phyloP scores from a whole-genome alignment of 306 rosid species.

The Quercus suber region DNA sequence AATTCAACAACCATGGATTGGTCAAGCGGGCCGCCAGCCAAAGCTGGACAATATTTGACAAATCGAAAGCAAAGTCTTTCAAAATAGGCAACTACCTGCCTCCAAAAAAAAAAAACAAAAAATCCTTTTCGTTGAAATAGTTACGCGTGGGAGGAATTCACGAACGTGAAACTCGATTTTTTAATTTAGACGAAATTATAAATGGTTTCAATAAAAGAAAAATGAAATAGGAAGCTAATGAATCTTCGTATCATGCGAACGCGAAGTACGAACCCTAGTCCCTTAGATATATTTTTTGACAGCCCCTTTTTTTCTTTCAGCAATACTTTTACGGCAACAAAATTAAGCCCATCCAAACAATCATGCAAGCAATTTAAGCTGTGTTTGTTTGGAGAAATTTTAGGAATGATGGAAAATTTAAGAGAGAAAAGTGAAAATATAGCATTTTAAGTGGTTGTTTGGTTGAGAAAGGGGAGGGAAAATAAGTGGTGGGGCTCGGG shows the following conservation, averaged over 20 bases:
- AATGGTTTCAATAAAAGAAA: background rate
- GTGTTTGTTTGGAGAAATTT: too few relatives aligned
- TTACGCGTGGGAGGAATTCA: too few relatives aligned
- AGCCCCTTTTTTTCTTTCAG: too few relatives aligned
- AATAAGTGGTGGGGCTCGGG: fast-evolving
- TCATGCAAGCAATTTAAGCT: too few relatives aligned
- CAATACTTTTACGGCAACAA: too few relatives aligned
- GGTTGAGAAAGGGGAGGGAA: background rate
- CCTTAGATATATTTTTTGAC: too few relatives aligned
- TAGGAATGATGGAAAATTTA: background rate
- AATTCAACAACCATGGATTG: too few relatives aligned
- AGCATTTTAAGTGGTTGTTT: background rate
- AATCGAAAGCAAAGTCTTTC: background rate
- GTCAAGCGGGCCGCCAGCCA: too few relatives aligned
- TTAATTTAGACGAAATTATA: background rate
- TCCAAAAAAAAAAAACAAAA: background rate
- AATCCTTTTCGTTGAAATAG: too few relatives aligned
- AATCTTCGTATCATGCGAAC: too few relatives aligned
- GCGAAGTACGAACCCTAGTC: too few relatives aligned
- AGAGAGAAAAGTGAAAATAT: background rate
- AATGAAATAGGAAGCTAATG: background rate
- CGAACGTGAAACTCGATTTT: background rate
- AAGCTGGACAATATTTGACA: background rate
- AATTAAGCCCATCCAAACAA: too few relatives aligned
- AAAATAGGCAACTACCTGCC: background rate